Conservation (phyloP, 306 rosid species). For the Prunus mira region DNA sequence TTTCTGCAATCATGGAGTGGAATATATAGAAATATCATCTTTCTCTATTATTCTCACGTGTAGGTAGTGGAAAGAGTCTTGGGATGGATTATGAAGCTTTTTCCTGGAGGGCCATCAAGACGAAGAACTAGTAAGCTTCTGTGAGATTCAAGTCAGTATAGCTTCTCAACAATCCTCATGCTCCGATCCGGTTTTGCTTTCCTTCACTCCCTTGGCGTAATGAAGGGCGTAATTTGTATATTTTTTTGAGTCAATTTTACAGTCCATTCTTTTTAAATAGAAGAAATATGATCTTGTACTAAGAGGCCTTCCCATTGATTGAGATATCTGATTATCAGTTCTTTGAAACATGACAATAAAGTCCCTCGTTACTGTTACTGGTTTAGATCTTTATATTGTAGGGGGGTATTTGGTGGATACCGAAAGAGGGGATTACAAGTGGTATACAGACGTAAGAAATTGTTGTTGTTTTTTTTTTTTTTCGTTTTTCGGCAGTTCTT, state of each 20-base stretch:
- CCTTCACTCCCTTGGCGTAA: conserved; percentile 25
- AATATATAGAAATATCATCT: neutral
- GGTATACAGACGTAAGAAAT: conserved; percentile 20
- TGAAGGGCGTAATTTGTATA: conserved; percentile 60
- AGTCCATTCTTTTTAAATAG: conserved; percentile 37
- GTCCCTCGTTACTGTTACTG: conserved; percentile 6
- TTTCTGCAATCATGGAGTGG: neutral
- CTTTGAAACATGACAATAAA: conserved; percentile 45
- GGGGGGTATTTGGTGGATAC: conserved; percentile 29
- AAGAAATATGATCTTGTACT: conserved; percentile 31
- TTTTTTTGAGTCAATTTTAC: conserved; percentile 50
- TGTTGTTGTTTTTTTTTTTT: neutral
- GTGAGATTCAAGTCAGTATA: conserved; percentile 37
- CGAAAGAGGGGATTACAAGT: conserved; percentile 17
- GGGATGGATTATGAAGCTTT: conserved; percentile 99
- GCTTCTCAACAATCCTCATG: conserved; percentile 17
- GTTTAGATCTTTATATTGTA: conserved; percentile 36
- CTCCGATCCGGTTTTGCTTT: conserved; percentile 28
- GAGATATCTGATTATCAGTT: conserved; percentile 38
- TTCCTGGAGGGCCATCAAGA: conserved; percentile 90
- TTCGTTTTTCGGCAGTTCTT: neutral
- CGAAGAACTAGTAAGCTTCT: conserved; percentile 93
- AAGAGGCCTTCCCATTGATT: conserved; percentile 40
- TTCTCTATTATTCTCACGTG: neutral
- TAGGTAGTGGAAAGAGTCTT: conserved; percentile 96